phyloP scores from a whole-genome alignment of 371 early-diverging fungal species.

The Syncephalastrum monosporum region DNA sequence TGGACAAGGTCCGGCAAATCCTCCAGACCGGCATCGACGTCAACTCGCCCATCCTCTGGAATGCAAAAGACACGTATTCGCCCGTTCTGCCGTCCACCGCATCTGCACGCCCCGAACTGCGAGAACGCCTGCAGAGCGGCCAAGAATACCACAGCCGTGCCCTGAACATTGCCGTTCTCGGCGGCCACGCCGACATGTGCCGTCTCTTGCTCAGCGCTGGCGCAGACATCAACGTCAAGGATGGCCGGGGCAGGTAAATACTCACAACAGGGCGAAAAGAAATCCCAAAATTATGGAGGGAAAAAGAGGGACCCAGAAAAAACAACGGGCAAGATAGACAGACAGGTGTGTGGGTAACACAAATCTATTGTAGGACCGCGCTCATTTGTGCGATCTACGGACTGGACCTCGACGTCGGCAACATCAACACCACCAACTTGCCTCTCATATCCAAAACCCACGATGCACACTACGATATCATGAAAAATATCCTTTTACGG shows the following conservation, averaged over 20 bases:
- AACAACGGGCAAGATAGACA: background rate
- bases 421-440: slow-evolving; percentile 61
- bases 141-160: slow-evolving; percentile 58
- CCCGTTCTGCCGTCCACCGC: slow-evolving; percentile 39
- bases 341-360: slow-evolving; percentile 1
- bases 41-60: slow-evolving; percentile 53
- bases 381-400: slow-evolving; percentile 60
- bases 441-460: slow-evolving; percentile 58
- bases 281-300: slow-evolving; percentile 14
- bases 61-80: slow-evolving; percentile 42
- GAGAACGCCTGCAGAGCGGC: slow-evolving; percentile 33
- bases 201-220: slow-evolving; percentile 57
- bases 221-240: slow-evolving; percentile 64
- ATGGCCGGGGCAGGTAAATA: slow-evolving; percentile 67
- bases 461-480: slow-evolving; percentile 55
- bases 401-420: slow-evolving; percentile 50
- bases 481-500: slow-evolving; percentile 55
- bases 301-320: slow-evolving; percentile 2
- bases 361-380: slow-evolving; percentile 44
- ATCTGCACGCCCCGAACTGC: slow-evolving; percentile 28
- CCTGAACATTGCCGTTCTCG: slow-evolving; percentile 68
- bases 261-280: background rate
- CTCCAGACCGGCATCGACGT: slow-evolving; percentile 51
- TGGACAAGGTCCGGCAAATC: slow-evolving; percentile 42
- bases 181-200: slow-evolving; percentile 64